These are phyloP conservation scores for Kwoniella sp. DNA, from an alignment of 768 basidiomycete species.

Conservation along the genomic window DNA sequence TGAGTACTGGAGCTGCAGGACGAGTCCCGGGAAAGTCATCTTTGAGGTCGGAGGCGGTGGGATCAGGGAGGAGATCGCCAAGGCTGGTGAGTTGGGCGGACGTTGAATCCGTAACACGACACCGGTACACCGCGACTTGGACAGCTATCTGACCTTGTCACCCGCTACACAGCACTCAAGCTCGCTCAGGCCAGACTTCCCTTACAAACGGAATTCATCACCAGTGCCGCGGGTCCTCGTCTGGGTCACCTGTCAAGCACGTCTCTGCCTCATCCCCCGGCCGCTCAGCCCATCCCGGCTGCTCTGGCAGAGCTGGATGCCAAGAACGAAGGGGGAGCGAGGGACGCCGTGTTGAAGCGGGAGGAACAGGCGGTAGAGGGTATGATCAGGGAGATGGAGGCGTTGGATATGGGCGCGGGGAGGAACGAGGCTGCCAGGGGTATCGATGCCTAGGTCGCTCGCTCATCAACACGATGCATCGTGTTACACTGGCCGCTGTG, in stretches of 20 bases:
- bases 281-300: conserved; percentile 26
- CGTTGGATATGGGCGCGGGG: background rate
- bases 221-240: conserved; percentile 63
- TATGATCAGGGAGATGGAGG: conserved; percentile 3
- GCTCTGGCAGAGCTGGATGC: conserved; percentile 25
- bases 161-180: conserved; percentile 63
- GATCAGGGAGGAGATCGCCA: conserved; percentile 56
- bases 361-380: conserved; percentile 22
- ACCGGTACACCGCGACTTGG: background rate
- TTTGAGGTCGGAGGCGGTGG: conserved; percentile 89
- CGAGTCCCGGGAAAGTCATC: conserved; percentile 80
- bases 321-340: conserved; percentile 26
- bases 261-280: conserved; percentile 16
- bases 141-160: no score
- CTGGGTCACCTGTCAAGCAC: conserved; percentile 32
- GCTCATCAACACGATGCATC: no score
- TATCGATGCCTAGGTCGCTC: conserved; percentile 5
- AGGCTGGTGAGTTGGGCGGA: conserved; percentile 14
- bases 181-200: conserved; percentile 85
- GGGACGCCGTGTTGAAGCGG: conserved; percentile 20
- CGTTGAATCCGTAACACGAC: background rate
- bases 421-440: conserved; percentile 1
- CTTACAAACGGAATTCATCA: conserved; percentile 80
- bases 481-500: no score
- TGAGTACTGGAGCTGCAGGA: conserved; percentile 94